phyloP scores from a whole-genome alignment of 2,329 filamentous ascomycete species.

The Ophiostoma ips region DNA sequence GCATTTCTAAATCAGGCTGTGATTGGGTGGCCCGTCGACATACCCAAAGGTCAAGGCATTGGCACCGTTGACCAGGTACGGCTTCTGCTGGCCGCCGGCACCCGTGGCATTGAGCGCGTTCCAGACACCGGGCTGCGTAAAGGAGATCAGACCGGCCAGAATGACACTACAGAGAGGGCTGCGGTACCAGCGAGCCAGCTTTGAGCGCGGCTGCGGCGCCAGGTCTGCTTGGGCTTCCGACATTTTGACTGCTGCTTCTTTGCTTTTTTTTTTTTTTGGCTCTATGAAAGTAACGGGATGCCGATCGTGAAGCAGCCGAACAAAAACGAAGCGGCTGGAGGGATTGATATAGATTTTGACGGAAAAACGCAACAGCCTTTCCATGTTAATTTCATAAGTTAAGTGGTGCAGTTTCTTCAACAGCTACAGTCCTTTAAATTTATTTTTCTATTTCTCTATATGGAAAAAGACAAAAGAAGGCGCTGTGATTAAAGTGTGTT shows the following conservation, averaged over 20 bases:
- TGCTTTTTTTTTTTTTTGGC: no score
- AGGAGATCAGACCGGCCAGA: background rate
- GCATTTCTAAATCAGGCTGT: no score
- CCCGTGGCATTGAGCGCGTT: conserved; percentile 1
- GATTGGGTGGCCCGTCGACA: no score
- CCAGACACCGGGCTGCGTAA: background rate
- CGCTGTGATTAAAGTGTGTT: no score
- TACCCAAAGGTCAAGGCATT: background rate
- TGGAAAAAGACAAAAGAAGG: background rate
- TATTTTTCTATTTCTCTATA: background rate
- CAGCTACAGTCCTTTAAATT: background rate
- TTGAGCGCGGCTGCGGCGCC: background rate
- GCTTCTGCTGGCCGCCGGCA: conserved; percentile 2
- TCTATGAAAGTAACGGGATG: no score
- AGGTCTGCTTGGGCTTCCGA: background rate
- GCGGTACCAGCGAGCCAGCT: background rate
- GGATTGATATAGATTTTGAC: no score
- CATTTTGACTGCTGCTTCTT: background rate
- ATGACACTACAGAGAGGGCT: background rate
- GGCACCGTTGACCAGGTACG: background rate
- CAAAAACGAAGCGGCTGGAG: no score
- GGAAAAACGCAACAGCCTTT: no score
- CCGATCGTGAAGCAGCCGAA: background rate
- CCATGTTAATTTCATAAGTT: no score
- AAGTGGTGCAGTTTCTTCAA: no score